Evolutionary conservation across 345 rosid species (phyloP), one percentile per base, ranked within the genome.

Genomic region (Luvunga scandens): DNA sequence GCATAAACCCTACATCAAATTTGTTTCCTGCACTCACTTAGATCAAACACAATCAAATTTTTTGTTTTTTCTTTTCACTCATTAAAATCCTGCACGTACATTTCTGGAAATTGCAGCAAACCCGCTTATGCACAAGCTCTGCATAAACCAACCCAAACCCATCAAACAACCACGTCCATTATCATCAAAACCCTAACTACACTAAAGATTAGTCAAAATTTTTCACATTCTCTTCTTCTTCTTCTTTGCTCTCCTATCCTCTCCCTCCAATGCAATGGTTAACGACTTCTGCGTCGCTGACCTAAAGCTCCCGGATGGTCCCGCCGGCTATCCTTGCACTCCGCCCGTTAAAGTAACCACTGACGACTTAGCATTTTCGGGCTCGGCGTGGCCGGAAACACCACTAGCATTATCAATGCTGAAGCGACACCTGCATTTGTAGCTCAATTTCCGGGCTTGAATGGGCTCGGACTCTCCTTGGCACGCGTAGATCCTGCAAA

Each of bases 281-380:
- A 86, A 86, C 61, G 99, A 95, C 77, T 95, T 95, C 87, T 95
- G 98, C 21, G 95, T 95, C 0, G 98, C 92, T 0, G 82, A 91
- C 83, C 85, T 88, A 2, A 85, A 86, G 45, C 86, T 84, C 18
- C 82, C 86, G 4, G 87, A 83, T 2, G 77, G 83, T 72, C 91
- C 97, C 0, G 76, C 94, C 0, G 97, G 98, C 2, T 95, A 82
- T 73, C 81, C 88, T 62, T 93, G 97, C 85, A 87, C 85, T 74
- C 78, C 65, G 21, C 88, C 84, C 1, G 71, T 85, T 1, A 82
- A 53, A 14, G 91, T 92, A 77, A 90, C 90, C 6, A 82, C 77
- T 1, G 73, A 66, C 6, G 92, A 93, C 89, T 95, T 95, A 39
- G 92, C 83, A 67, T 90, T 78, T 77, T 69, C 85, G 0, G 94